phyloP scores from a whole-genome alignment of 257 asterid species.

The Datura wrightii region DNA sequence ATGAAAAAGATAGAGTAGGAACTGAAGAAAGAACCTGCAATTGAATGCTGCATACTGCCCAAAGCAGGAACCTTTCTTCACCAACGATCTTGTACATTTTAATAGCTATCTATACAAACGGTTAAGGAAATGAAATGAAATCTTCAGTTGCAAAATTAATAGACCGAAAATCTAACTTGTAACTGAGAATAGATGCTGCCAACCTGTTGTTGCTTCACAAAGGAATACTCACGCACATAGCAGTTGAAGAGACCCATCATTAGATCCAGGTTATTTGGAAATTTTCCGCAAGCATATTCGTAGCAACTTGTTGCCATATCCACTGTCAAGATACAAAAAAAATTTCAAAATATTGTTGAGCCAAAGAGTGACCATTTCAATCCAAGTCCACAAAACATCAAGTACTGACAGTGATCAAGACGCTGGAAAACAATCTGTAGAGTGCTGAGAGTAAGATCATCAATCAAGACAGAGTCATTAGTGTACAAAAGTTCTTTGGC shows the following conservation, averaged over 20 bases:
- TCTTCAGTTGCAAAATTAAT: not conserved
- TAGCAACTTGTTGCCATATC: slow-evolving; percentile 95
- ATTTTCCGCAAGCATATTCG: slow-evolving; percentile 80
- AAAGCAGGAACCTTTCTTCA: slow-evolving; percentile 91
- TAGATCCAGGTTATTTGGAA: slow-evolving; percentile 79
- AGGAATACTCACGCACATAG: slow-evolving; percentile 89
- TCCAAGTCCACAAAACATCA: not conserved
- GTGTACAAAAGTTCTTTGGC: slow-evolving; percentile 74
- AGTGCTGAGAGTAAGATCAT: slow-evolving; percentile 93
- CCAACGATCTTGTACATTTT: slow-evolving; percentile 88
- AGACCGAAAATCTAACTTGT: not conserved
- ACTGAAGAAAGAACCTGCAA: slow-evolving; percentile 70
- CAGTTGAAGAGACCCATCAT: slow-evolving; percentile 96
- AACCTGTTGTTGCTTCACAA: slow-evolving; percentile 99
- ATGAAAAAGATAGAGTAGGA: slow-evolving; percentile 26
- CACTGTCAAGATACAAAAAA: slow-evolving; percentile 57
- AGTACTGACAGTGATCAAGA: slow-evolving; percentile 76
- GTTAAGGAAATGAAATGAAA: slow-evolving; percentile 12
- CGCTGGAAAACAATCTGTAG: slow-evolving; percentile 96
- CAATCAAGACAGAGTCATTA: slow-evolving; percentile 66
- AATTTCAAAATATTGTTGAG: not conserved
- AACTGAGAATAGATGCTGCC: slow-evolving; percentile 28
- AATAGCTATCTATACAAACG: slow-evolving; percentile 71
- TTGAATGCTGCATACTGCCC: slow-evolving; percentile 99
- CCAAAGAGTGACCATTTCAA: slow-evolving; percentile 6